Conservation (phyloP, 2,329 filamentous ascomycete genomes). For the Didymella pomorum region DNA sequence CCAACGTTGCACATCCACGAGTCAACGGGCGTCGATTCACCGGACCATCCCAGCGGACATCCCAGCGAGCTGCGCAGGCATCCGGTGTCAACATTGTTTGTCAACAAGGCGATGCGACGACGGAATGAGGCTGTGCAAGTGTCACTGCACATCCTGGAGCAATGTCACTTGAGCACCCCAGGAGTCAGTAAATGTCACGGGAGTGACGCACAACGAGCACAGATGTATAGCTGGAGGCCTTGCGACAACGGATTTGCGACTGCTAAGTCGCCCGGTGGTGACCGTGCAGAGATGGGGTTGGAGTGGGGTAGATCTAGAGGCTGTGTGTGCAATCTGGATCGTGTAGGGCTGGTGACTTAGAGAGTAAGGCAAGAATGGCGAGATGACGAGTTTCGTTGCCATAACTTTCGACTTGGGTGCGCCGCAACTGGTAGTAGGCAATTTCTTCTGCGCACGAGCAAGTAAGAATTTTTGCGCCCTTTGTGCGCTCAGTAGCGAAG, state of each 20-base stretch:
- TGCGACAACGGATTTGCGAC: slow-evolving; percentile 9
- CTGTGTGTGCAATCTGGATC: slow-evolving; percentile 1
- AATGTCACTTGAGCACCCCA: background rate
- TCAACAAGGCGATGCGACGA: too few relatives aligned
- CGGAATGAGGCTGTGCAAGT: slow-evolving; percentile 11
- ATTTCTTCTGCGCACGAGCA: background rate
- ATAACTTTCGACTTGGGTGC: background rate
- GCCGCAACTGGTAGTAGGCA: background rate
- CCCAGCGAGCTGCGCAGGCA: background rate
- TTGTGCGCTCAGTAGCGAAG: background rate
- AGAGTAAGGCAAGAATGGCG: slow-evolving; percentile 6
- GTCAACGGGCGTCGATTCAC: slow-evolving; percentile 11
- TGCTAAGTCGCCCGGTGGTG: background rate
- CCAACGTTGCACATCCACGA: slow-evolving; percentile 8
- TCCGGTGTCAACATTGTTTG: background rate
- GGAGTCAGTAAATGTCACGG: slow-evolving; percentile 6
- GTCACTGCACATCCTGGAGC: background rate
- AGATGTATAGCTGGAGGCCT: slow-evolving; percentile 1
- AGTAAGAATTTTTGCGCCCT: background rate
- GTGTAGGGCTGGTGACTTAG: background rate
- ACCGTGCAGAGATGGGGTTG: background rate
- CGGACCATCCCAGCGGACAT: background rate
- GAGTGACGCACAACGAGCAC: slow-evolving; percentile 7
- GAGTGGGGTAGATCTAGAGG: background rate
- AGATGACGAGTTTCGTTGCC: slow-evolving; percentile 5